Conservation (phyloP, 2,329 filamentous ascomycete genomes). For the Corinectria fuckeliana region DNA sequence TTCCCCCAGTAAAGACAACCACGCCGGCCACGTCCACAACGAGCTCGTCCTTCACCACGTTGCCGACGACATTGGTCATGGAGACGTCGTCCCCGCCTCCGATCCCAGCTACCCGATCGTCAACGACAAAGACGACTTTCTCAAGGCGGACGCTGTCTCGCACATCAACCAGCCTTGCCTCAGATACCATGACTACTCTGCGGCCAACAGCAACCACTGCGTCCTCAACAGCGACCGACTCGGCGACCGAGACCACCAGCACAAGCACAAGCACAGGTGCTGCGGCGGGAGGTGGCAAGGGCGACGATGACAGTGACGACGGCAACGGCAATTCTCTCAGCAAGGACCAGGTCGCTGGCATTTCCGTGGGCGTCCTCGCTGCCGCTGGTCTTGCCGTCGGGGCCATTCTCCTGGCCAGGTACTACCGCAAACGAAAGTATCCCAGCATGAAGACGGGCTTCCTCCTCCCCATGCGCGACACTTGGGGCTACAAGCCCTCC, state of each 20-base stretch:
- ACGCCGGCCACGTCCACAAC: constrained; percentile 6
- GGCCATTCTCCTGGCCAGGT: constrained; percentile 53
- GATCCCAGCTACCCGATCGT: constrained; percentile 12
- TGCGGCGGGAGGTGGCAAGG: constrained; percentile 18
- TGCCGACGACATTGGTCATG: constrained; percentile 40
- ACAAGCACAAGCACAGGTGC: constrained; percentile 24
- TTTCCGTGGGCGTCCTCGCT: constrained; percentile 61
- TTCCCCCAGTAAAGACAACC: constrained; percentile 34
- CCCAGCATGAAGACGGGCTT: constrained; percentile 48
- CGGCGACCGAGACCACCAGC: constrained; percentile 20
- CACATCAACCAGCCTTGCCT: neutral
- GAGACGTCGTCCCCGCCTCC: constrained; percentile 36
- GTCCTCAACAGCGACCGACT: constrained; percentile 16
- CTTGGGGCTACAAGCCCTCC: constrained; percentile 44
- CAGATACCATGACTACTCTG: neutral
- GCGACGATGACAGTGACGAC: constrained; percentile 20
- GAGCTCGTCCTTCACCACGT: constrained; percentile 21
- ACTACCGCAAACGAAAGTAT: constrained; percentile 49
- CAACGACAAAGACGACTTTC: constrained; percentile 3
- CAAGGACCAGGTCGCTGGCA: constrained; percentile 61
- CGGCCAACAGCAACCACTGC: constrained; percentile 14
- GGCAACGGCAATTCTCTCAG: constrained; percentile 34
- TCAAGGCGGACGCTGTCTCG: neutral
- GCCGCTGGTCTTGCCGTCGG: constrained; percentile 56
- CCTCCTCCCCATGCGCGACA: constrained; percentile 47